Base-by-base conservation (phyloP, 2,329 filamentous ascomycete genomes). In the Stachybotrys elegans region DNA sequence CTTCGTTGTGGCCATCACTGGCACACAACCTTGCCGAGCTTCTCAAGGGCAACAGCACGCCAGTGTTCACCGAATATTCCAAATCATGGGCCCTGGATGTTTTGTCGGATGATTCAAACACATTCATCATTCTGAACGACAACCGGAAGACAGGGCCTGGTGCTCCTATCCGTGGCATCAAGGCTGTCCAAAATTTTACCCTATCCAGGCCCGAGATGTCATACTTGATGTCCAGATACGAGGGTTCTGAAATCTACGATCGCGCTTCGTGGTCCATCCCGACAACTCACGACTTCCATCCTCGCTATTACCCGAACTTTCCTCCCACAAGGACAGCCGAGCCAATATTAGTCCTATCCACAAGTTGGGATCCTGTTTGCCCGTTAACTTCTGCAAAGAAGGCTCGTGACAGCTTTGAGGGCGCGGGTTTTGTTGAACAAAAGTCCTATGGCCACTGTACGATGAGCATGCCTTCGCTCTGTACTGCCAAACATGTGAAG, bases 321-420 rank as follows among this genome's bases (percentile, higher is more conserved):
- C 36, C 36, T 23, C 44, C 46, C 2, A 53, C 84, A 34, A 40
- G 51, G 19, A 65, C 59, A 2, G 52, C 50, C 0, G 48, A 62
- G 17, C 62, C 62, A 14, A 37, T 66, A 1, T 52, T 66, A 0
- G 51, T 66, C 1, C 43, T 66, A 6, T 59, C 58, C 1, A 65
- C 55, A 0, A 57, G 53, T 1, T 58, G 59, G 22, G 61, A 66
- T 4, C 80, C 81, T 0, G 75, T 83, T 1, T 83, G 78, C 19
- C 63, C 69, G 2, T 48, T 71, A 1, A 47, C 60, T 1, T 71
- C 68, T 3, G 69, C 69, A 1, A 53, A 52, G 20, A 56, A 53
- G 0, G 68, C 70, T 0, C 57, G 58, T 3, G 51, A 51, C 2
- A 58, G 59, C 0, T 71, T 69, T 44, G 55, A 57, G 13, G 63